Percentiles rank a stretch among this genome's conserved stretches.
Evolutionary conservation across 2,329 filamentous ascomycete species (phyloP).

Genomic region (Phialophora verrucosa): DNA sequence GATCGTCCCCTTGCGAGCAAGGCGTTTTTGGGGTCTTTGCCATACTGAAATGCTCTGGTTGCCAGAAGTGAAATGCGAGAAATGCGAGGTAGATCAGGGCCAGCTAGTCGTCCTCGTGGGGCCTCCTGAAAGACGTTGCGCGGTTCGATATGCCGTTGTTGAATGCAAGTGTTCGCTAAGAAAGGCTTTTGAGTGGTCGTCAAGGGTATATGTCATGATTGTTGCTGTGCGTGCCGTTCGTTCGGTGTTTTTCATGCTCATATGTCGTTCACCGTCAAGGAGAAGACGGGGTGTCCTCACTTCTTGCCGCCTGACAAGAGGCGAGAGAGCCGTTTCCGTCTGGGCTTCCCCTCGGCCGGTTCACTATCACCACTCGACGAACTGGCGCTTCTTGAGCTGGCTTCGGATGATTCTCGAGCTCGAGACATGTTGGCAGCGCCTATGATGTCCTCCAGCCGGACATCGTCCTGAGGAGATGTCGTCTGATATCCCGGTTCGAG

Average conservation of each 20-base stretch:
- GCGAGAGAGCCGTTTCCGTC: conserved; percentile 30
- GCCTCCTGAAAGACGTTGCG: neutral
- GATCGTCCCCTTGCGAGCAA: neutral
- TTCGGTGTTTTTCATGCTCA: conserved; percentile 3
- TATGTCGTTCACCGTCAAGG: neutral
- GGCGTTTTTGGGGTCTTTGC: neutral
- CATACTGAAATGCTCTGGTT: conserved; percentile 2
- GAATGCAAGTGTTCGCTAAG: conserved; percentile 13
- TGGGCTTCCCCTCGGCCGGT: conserved; percentile 25
- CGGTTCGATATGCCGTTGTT: neutral
- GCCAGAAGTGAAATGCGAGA: neutral
- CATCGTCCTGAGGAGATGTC: conserved; percentile 48
- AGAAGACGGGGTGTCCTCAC: conserved; percentile 11
- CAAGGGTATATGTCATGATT: conserved; percentile 11
- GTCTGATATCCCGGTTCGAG: conserved; percentile 46
- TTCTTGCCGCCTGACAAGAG: conserved; percentile 32
- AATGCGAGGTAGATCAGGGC: neutral
- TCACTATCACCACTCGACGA: conserved; percentile 38
- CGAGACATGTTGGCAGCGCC: conserved; percentile 45
- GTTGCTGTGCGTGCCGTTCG: conserved; percentile 10
- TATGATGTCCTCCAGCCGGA: conserved; percentile 52
- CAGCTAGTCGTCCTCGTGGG: neutral
- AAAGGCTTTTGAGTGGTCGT: conserved; percentile 12
- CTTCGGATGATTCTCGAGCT: conserved; percentile 43
- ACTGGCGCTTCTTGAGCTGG: conserved; percentile 45